Percentiles rank a stretch among this genome's conserved stretches.
Evolutionary conservation across 371 early-diverging fungal genomes (phyloP).

Genomic region (Umbelopsis sp.): DNA sequence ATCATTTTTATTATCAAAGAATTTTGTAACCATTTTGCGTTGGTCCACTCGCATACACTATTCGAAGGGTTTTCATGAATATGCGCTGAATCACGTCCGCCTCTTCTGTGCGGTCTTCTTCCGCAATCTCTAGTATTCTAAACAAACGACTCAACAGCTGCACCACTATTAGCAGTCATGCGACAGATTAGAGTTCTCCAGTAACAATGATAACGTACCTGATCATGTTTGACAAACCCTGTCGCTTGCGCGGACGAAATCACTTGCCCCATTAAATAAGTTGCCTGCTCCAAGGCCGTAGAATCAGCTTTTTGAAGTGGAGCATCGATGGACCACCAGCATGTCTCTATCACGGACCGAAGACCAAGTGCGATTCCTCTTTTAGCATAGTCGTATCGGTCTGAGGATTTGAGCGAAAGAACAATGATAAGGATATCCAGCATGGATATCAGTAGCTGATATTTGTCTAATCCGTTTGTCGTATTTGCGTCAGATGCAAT

Average conservation of each 20-base stretch:
- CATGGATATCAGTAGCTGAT: slow-evolving; percentile 52
- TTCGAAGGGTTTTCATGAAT: background rate
- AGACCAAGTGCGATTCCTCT: slow-evolving; percentile 6
- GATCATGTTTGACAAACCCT: slow-evolving; percentile 31
- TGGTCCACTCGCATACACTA: background rate
- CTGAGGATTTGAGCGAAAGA: slow-evolving; percentile 20
- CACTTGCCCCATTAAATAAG: slow-evolving; percentile 25
- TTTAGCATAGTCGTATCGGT: background rate
- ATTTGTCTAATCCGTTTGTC: slow-evolving; percentile 23
- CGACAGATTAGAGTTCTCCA: background rate
- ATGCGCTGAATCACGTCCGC: background rate
- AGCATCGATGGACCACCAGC: background rate
- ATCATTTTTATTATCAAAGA: too few relatives aligned
- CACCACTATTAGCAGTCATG: background rate
- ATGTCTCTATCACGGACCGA: slow-evolving; percentile 21
- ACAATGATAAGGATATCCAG: slow-evolving; percentile 58
- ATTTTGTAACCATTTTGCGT: background rate
- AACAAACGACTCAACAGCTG: slow-evolving; percentile 39
- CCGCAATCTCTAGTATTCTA: slow-evolving; percentile 21
- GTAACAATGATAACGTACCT: slow-evolving; percentile 29
- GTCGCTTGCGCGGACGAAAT: slow-evolving; percentile 13
- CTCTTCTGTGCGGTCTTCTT: background rate
- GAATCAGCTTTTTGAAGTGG: background rate
- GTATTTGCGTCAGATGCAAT: slow-evolving; percentile 15
- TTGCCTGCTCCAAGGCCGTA: slow-evolving; percentile 21